Conservation (phyloP, 1,139 yeast species). For the Magnusiomyces sp. region DNA sequence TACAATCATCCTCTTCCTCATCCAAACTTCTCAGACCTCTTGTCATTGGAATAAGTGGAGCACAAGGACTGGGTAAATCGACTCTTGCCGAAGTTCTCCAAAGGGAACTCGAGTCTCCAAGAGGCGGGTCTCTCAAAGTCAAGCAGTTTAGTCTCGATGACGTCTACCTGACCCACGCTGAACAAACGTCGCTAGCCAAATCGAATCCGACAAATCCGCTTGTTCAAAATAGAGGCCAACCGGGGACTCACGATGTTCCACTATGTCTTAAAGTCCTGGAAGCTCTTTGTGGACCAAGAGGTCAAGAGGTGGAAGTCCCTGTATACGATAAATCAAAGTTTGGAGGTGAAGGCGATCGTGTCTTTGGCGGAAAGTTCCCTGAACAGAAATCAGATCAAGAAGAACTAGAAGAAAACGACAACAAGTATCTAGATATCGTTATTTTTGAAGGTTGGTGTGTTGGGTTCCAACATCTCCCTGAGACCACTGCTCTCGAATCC, state of each 20-base stretch:
- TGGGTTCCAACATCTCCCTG: slow-evolving; percentile 52
- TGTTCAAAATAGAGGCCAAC: slow-evolving; percentile 68
- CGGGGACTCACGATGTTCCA: slow-evolving; percentile 82
- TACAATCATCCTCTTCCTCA: neutral
- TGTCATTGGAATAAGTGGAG: slow-evolving; percentile 1
- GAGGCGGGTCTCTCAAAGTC: neutral
- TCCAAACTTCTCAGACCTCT: neutral
- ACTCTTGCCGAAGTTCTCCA: slow-evolving; percentile 2
- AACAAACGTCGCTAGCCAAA: slow-evolving; percentile 36
- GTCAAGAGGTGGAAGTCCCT: slow-evolving; percentile 43
- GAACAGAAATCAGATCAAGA: slow-evolving; percentile 21
- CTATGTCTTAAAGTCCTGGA: slow-evolving; percentile 32
- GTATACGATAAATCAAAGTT: slow-evolving; percentile 69
- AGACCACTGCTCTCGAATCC: slow-evolving; percentile 9
- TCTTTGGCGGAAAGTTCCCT: slow-evolving; percentile 28
- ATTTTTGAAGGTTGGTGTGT: slow-evolving; percentile 93
- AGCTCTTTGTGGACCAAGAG: slow-evolving; percentile 17
- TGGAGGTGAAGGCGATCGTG: slow-evolving; percentile 64
- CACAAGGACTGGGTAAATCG: slow-evolving; percentile 3
- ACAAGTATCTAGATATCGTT: slow-evolving; percentile 48
- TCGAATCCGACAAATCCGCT: slow-evolving; percentile 45
- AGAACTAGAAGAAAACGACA: slow-evolving; percentile 19
- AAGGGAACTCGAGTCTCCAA: neutral
- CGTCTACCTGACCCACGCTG: slow-evolving; percentile 58
- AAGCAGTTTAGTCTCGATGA: slow-evolving; percentile 49